phyloP scores from a whole-genome alignment of 306 rosid species.

The Citrullus mucosospermus region DNA sequence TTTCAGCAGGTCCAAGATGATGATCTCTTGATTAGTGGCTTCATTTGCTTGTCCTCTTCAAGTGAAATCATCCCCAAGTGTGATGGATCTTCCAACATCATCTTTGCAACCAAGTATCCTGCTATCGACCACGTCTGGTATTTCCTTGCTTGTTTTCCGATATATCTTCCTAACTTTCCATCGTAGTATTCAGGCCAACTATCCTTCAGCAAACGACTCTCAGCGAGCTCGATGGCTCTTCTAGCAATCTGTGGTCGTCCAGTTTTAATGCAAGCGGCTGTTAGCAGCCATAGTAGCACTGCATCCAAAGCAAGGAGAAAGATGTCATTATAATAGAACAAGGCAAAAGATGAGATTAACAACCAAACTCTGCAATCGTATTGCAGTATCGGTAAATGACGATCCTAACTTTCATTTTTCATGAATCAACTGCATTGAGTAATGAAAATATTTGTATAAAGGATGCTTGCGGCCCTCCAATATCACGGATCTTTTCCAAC shows the following conservation, averaged over 20 bases:
- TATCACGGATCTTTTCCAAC: background rate
- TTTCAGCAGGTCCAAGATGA: conserved; percentile 10
- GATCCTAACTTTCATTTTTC: background rate
- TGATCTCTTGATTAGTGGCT: conserved; percentile 8
- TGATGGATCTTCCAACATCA: conserved; percentile 10
- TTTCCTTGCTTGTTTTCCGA: conserved; percentile 8
- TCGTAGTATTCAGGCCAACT: conserved; percentile 7
- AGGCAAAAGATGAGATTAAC: background rate
- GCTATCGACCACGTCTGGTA: conserved; percentile 12
- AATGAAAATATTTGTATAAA: background rate
- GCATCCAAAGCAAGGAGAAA: background rate
- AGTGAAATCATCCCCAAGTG: conserved; percentile 11
- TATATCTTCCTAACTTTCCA: conserved; percentile 6
- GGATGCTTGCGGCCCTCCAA: background rate
- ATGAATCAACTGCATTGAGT: background rate
- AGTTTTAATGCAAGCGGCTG: conserved; percentile 9
- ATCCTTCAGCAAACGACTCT: conserved; percentile 9
- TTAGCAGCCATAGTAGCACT: conserved; percentile 12
- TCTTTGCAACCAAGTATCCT: conserved; percentile 10
- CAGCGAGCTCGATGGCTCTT: conserved; percentile 3
- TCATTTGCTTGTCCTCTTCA: conserved; percentile 9
- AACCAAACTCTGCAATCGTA: too few relatives aligned
- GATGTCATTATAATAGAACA: background rate
- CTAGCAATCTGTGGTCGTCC: conserved; percentile 8
- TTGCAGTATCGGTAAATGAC: background rate